Evolutionary conservation across 495 filamentous ascomycete genomes (phyloP).

Genomic region (Lichenothelia convexa): DNA sequence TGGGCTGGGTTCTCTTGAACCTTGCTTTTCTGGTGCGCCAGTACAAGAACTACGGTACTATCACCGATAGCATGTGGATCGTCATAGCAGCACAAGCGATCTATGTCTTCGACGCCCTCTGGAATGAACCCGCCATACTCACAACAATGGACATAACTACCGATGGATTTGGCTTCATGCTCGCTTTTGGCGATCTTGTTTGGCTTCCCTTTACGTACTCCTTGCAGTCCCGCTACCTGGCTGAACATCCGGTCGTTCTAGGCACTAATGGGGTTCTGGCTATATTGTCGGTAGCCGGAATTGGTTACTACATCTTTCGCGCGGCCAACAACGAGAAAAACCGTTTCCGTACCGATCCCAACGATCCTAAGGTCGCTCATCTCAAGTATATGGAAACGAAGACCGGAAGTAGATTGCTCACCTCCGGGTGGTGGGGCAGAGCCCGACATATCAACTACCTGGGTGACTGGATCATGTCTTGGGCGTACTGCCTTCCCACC

Average conservation of each 20-base stretch:
- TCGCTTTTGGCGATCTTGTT: slow-evolving; percentile 83
- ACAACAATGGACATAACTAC: slow-evolving; percentile 93
- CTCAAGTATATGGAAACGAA: slow-evolving; percentile 79
- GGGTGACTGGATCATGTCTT: slow-evolving; percentile 91
- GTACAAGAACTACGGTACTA: slow-evolving; percentile 60
- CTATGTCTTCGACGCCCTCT: slow-evolving; percentile 74
- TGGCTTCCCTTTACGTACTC: slow-evolving; percentile 90
- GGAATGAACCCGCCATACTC: slow-evolving; percentile 78
- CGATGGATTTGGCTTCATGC: slow-evolving; percentile 93
- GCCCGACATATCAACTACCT: slow-evolving; percentile 93
- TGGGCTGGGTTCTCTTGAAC: slow-evolving; percentile 79
- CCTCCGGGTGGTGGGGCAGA: slow-evolving; percentile 86
- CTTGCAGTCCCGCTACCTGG: slow-evolving; percentile 72
- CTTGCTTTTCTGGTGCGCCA: slow-evolving; percentile 74
- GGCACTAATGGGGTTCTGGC: slow-evolving; percentile 21
- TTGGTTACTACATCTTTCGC: slow-evolving; percentile 80
- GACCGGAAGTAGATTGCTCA: slow-evolving; percentile 60
- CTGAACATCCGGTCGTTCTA: slow-evolving; percentile 61
- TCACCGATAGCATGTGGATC: slow-evolving; percentile 78
- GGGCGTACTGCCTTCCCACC: slow-evolving; percentile 82
- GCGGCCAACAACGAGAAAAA: slow-evolving; percentile 87
- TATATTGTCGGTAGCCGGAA: slow-evolving; percentile 42
- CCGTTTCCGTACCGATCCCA: slow-evolving; percentile 72
- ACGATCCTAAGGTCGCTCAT: slow-evolving; percentile 60
- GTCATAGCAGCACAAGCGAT: slow-evolving; percentile 60